phyloP scores from a whole-genome alignment of 768 basidiomycete species.

The Chalciporus piperatus region DNA sequence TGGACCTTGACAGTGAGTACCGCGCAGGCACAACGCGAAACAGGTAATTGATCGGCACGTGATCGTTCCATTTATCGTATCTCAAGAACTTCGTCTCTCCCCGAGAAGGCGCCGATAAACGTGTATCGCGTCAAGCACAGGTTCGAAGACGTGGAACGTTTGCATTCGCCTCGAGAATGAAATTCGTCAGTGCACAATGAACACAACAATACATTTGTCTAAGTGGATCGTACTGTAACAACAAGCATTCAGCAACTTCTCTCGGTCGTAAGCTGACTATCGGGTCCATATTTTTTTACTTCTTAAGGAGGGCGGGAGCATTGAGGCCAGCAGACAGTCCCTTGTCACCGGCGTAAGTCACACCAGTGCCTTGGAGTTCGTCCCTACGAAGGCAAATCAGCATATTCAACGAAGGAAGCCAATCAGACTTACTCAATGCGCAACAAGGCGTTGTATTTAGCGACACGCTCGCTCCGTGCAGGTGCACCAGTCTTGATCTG shows the following conservation, averaged over 20 bases:
- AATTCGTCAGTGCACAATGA: constrained; percentile 27
- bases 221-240: constrained; percentile 32
- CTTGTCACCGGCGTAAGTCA: constrained; percentile 70
- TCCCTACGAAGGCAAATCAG: constrained; percentile 47
- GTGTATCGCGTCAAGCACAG: neutral
- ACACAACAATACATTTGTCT: constrained; percentile 17
- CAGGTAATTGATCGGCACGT: constrained; percentile 18
- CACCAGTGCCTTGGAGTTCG: constrained; percentile 64
- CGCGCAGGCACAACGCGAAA: constrained; percentile 3
- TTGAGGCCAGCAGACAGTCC: constrained; percentile 76
- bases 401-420: neutral
- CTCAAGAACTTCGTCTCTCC: constrained; percentile 12
- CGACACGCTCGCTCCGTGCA: constrained; percentile 93
- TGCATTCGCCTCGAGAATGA: constrained; percentile 16
- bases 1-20: constrained; percentile 20
- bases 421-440: constrained; percentile 74
- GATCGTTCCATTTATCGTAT: constrained; percentile 23
- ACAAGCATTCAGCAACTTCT: constrained; percentile 6
- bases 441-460: constrained; percentile 88
- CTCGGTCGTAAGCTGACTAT: neutral
- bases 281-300: constrained; percentile 37
- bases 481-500: constrained; percentile 99
- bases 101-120: neutral
- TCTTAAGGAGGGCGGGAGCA: constrained; percentile 71
- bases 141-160: constrained; percentile 1